phyloP scores from a whole-genome alignment of 495 filamentous ascomycete species.

The Hypoxylon rickii region DNA sequence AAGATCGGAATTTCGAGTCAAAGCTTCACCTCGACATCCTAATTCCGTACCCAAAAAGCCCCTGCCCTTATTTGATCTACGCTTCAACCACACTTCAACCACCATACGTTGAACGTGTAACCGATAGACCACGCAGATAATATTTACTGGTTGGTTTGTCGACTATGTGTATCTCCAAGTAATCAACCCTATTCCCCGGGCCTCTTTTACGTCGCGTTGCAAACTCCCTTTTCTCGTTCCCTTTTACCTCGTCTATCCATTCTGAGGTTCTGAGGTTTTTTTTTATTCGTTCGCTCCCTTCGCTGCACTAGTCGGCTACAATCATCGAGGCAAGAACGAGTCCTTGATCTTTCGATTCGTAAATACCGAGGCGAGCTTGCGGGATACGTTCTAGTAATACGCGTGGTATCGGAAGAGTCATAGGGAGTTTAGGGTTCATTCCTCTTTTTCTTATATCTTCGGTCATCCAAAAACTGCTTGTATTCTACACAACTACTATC shows the following conservation, averaged over 20 bases:
- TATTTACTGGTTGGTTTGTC: conserved; percentile 5
- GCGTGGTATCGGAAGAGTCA: conserved; percentile 14
- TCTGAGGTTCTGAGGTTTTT: background rate
- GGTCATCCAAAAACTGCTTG: conserved; percentile 20
- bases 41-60: background rate
- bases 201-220: conserved; percentile 32
- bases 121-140: background rate
- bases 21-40: background rate
- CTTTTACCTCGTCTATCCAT: background rate
- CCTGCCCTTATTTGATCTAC: too few relatives aligned
- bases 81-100: too few relatives aligned
- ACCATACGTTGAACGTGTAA: background rate
- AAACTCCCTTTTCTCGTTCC: conserved; percentile 9
- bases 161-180: conserved; percentile 25
- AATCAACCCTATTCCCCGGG: conserved; percentile 2
- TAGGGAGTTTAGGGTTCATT: conserved; percentile 10
- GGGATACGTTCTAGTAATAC: conserved; percentile 19
- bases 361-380: background rate
- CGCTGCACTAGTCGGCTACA: too few relatives aligned
- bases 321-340: background rate
- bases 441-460: conserved; percentile 20
- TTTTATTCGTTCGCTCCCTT: too few relatives aligned
- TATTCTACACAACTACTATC: conserved; percentile 23
- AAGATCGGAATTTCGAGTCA: too few relatives aligned
- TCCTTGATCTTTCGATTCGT: background rate